Evolutionary conservation across 345 rosid species (phyloP).

Genomic region (Eucalyptus decipiens): DNA sequence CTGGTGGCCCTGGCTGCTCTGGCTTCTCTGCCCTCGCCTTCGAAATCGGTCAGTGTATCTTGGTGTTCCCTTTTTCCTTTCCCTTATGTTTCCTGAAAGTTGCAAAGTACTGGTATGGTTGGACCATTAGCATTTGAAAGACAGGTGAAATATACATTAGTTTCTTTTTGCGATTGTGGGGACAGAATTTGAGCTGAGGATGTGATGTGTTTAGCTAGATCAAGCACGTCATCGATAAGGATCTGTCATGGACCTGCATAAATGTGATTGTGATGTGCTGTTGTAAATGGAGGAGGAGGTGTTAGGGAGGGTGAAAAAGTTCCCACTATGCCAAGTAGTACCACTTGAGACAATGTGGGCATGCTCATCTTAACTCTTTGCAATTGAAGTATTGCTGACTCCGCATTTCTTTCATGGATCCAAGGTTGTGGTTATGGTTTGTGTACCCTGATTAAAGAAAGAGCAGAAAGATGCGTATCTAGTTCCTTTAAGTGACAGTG

Average conservation of each 20-base stretch:
- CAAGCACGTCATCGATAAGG: neutral
- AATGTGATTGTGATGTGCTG: neutral
- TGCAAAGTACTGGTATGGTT: neutral
- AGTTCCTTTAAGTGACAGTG: neutral
- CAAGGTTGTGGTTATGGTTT: neutral
- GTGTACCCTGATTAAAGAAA: neutral
- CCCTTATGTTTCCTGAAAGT: neutral
- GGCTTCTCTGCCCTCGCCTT: conserved; percentile 25
- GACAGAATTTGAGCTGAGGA: neutral
- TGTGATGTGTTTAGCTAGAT: neutral
- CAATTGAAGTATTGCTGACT: neutral
- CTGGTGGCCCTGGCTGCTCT: conserved; percentile 34
- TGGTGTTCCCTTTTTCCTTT: neutral
- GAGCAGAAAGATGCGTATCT: neutral
- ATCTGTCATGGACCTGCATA: neutral
- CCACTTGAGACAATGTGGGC: neutral
- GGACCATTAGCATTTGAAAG: neutral
- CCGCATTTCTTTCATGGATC: neutral
- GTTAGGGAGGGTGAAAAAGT: neutral
- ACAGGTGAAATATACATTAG: neutral
- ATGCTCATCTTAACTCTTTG: neutral
- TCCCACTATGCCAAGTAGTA: neutral
- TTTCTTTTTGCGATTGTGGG: neutral
- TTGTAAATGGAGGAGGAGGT: neutral
- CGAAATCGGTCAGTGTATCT: conserved; percentile 19